Evolutionary conservation across 176 grass and related monocot species (phyloP), one percentile per base, ranked within the genome.

Genomic region (Poa annua): DNA sequence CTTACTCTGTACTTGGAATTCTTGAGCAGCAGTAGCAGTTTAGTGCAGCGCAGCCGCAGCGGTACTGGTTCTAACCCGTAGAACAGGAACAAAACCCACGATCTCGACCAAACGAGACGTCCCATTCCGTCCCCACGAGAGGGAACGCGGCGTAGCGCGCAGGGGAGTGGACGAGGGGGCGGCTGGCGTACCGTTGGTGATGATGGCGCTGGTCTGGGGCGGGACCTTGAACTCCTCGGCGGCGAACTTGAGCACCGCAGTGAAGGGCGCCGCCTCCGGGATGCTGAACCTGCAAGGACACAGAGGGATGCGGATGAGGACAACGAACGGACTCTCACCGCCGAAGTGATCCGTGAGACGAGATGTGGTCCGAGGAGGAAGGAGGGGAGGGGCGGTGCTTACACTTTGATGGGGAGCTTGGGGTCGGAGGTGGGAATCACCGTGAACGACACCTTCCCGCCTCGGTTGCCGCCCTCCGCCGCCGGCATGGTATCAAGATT

Each of bases 361-460:
- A 55, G 83, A 88, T 88, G 56, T 70, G 69, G 66, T 20, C 77
- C 13, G 83, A 78, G 14, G 54, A 74, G 26, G n/a, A 5, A 7
- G 36, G 36, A 2, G 0, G 0, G 15, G 11, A 7, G 39, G 19
- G 39, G 20, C 41, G 42, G 26, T 7, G 25, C 86, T 87, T 86
- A 99, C 96, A 99, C 93, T 99, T 99, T 99, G 93, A 90, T 96
- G 54, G 96, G 96, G 26, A 99, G 96, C 89, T 99, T 99, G 66
- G 96, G 93, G 92, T 99, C 93, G 89, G 96, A 96, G 74, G 93
- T 99, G 80, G 96, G 96, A 25, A 87, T 99, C 67, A 96, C 81
- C 87, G 94, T 99, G 87, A 99, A 99, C 0, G 91, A 29, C 29
- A 29, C 29, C 29, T 2, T 29, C 29, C 2, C 29, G 2, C 29